phyloP scores from a whole-genome alignment of 345 rosid species.

The Eucalyptus virginea region DNA sequence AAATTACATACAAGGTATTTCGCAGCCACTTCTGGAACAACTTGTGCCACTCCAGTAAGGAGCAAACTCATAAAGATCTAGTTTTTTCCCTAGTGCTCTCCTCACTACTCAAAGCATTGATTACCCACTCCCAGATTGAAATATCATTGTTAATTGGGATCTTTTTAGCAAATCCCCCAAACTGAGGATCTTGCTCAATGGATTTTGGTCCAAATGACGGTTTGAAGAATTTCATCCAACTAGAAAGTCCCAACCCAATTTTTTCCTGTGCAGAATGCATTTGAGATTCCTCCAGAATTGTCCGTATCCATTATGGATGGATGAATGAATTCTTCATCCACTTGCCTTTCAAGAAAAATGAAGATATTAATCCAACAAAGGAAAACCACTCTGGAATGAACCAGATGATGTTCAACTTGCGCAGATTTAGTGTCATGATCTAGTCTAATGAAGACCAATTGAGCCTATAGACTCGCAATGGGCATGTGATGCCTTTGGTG shows the following conservation, averaged over 20 bases:
- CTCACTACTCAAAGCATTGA: background rate
- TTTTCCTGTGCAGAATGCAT: background rate
- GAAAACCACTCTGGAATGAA: background rate
- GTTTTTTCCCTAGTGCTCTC: background rate
- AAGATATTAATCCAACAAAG: background rate
- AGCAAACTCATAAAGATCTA: background rate
- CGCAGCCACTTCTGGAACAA: background rate
- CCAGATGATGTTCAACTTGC: background rate
- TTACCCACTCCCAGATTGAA: background rate
- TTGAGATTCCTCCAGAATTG: background rate
- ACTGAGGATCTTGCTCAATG: background rate
- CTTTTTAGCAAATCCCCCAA: background rate
- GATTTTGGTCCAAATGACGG: background rate
- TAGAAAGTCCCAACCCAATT: background rate
- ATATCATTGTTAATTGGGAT: background rate
- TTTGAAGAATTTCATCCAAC: background rate
- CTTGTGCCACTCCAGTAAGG: background rate
- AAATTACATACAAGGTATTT: background rate
- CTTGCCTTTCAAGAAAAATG: background rate
- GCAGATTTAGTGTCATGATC: background rate
- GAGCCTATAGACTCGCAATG: background rate
- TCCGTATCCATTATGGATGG: background rate
- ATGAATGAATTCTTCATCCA: background rate
- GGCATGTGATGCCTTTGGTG: background rate
- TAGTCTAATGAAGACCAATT: background rate